phyloP scores from a whole-genome alignment of 257 asterid genomes.

The Apocynum venetum region DNA sequence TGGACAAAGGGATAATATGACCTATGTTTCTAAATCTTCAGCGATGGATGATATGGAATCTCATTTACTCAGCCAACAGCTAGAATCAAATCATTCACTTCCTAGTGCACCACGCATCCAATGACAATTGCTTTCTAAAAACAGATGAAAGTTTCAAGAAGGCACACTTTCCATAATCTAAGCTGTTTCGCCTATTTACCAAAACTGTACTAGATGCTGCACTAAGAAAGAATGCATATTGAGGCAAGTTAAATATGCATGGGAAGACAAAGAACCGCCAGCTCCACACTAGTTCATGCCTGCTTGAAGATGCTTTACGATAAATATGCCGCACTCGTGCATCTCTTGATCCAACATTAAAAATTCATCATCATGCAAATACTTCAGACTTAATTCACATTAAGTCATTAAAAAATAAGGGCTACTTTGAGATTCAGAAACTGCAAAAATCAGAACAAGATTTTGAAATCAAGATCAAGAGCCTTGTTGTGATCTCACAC shows the following conservation, averaged over 20 bases:
- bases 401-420: not conserved
- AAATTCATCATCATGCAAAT: not conserved
- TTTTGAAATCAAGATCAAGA: not conserved
- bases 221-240: not conserved
- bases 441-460: not conserved
- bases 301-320: not conserved
- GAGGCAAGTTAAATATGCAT: constrained; percentile 1
- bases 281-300: not conserved
- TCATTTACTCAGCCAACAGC: not conserved
- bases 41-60: not conserved
- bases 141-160: not conserved
- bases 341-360: not conserved
- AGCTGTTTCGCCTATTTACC: not conserved
- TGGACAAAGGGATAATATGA: not conserved
- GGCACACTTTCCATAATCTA: not conserved
- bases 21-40: not conserved
- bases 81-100: not conserved
- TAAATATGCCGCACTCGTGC: not conserved
- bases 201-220: not conserved
- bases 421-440: not conserved
- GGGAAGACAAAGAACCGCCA: not conserved
- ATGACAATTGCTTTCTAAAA: not conserved
- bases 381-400: not conserved
- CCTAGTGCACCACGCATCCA: not conserved
- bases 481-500: not conserved